phyloP scores from a whole-genome alignment of 2,329 filamentous ascomycete genomes.

The Clonostachys solani region DNA sequence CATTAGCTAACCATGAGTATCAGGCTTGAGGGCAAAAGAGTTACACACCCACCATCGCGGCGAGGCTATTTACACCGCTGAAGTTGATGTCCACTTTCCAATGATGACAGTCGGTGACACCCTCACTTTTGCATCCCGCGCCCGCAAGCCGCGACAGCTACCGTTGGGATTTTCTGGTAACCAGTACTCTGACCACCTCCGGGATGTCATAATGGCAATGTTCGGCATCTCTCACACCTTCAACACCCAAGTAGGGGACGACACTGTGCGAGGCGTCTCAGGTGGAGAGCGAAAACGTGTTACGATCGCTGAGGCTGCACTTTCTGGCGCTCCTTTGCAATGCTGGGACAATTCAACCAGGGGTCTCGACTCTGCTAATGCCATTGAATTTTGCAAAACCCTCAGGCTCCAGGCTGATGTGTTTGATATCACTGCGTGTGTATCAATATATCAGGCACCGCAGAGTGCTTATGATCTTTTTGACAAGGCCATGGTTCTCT shows the following conservation, averaged over 20 bases:
- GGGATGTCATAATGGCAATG: slow-evolving; percentile 48
- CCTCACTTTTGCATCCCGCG: slow-evolving; percentile 55
- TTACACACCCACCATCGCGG: slow-evolving; percentile 52
- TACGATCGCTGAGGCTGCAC: slow-evolving; percentile 18
- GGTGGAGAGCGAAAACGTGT: slow-evolving; percentile 42
- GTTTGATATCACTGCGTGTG: slow-evolving; percentile 36
- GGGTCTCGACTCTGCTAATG: slow-evolving; percentile 48
- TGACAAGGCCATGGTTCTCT: slow-evolving; percentile 63
- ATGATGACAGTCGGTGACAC: slow-evolving; percentile 56
- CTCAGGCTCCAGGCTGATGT: slow-evolving; percentile 43
- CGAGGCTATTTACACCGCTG: slow-evolving; percentile 63
- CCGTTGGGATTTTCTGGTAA: slow-evolving; percentile 36
- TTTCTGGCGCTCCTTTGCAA: slow-evolving; percentile 15
- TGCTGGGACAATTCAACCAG: slow-evolving; percentile 42
- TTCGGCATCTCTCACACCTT: slow-evolving; percentile 49
- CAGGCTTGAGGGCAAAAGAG: slow-evolving; percentile 22
- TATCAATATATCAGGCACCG: slow-evolving; percentile 52
- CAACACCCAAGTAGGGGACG: slow-evolving; percentile 48
- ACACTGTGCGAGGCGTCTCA: slow-evolving; percentile 46
- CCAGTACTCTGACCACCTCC: slow-evolving; percentile 39
- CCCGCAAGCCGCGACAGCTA: slow-evolving; percentile 40
- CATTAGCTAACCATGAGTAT: no score
- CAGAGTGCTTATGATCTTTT: slow-evolving; percentile 50
- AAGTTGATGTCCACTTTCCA: slow-evolving; percentile 60
- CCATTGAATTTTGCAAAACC: slow-evolving; percentile 49